Percentiles rank a stretch among this genome's conserved stretches.
Conservation (phyloP, 805 yeast genomes). For the Lipomyces chichibuensis region DNA sequence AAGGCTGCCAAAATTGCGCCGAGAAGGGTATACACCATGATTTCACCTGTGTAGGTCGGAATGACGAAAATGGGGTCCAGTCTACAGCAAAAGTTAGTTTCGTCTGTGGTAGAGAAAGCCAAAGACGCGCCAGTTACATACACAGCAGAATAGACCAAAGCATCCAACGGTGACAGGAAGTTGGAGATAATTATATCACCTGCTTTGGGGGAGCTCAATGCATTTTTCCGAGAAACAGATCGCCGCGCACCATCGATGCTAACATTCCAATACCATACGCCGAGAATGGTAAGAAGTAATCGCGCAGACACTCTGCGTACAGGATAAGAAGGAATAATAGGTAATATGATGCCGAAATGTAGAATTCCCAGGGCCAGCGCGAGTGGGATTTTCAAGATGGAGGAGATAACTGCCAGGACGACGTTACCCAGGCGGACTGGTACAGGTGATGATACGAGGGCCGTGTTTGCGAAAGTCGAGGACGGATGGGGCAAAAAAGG, state of each 20-base stretch:
- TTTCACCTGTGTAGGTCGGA: conserved; percentile 48
- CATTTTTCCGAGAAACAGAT: conserved; percentile 46
- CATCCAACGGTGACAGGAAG: conserved; percentile 62
- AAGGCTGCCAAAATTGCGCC: conserved; percentile 25
- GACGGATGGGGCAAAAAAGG: conserved; percentile 69
- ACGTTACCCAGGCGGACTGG: conserved; percentile 34
- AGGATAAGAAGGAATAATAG: neutral
- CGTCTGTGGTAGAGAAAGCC: neutral
- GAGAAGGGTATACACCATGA: conserved; percentile 19
- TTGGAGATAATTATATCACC: conserved; percentile 61
- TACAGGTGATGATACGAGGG: conserved; percentile 21
- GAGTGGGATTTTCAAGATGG: conserved; percentile 23
- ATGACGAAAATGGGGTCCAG: conserved; percentile 46
- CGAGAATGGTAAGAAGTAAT: conserved; percentile 38
- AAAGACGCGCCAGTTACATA: conserved; percentile 12
- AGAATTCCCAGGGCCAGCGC: conserved; percentile 3
- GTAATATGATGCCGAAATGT: conserved; percentile 1
- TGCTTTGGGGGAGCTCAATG: conserved; percentile 44
- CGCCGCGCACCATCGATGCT: conserved; percentile 56
- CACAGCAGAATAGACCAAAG: conserved; percentile 45
- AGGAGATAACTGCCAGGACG: conserved; percentile 43
- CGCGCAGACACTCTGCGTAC: neutral
- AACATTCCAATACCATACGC: conserved; percentile 41
- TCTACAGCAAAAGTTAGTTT: conserved; percentile 36
- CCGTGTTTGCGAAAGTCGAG: conserved; percentile 21